A percentile compares a stretch with the other conserved stretches of the same genome.
Conservation (phyloP, 208 protist genomes). For the Strigomonas culicis region DNA sequence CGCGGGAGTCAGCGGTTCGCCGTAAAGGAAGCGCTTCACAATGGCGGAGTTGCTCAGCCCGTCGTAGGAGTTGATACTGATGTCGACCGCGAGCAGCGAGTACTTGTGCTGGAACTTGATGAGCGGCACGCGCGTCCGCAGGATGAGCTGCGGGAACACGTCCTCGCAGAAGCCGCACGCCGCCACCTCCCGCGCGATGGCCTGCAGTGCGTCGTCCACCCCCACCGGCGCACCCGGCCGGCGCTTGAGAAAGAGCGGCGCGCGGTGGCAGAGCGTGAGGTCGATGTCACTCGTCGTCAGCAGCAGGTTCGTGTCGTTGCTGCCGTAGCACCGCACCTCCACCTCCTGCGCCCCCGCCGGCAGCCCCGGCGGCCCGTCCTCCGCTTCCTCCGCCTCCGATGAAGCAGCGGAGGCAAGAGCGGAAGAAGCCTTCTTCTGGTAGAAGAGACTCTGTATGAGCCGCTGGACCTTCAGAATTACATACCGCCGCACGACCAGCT, state of each 20-base stretch:
- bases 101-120: conserved; percentile 85
- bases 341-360: too few species aligned
- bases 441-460: conserved; percentile 51
- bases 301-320: conserved; percentile 80
- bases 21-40: conserved; percentile 48
- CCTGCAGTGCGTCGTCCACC: too few species aligned
- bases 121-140: conserved; percentile 92
- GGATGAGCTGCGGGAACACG: conserved; percentile 83
- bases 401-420: too few species aligned
- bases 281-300: conserved; percentile 86
- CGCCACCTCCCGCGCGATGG: too few species aligned
- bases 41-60: conserved; percentile 77
- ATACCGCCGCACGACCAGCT: conserved; percentile 72
- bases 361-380: too few species aligned
- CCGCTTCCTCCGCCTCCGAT: too few species aligned
- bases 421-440: too few species aligned
- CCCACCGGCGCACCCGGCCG: too few species aligned
- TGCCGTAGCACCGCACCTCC: conserved; percentile 81
- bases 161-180: conserved; percentile 36
- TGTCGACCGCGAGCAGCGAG: conserved; percentile 86
- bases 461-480: conserved; percentile 54
- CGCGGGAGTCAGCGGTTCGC: too few species aligned
- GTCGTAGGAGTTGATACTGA: conserved; percentile 85
- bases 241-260: conserved; percentile 29
- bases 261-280: conserved; percentile 55